phyloP scores from a whole-genome alignment of 2,329 filamentous ascomycete species.

The Botrytis medusae region DNA sequence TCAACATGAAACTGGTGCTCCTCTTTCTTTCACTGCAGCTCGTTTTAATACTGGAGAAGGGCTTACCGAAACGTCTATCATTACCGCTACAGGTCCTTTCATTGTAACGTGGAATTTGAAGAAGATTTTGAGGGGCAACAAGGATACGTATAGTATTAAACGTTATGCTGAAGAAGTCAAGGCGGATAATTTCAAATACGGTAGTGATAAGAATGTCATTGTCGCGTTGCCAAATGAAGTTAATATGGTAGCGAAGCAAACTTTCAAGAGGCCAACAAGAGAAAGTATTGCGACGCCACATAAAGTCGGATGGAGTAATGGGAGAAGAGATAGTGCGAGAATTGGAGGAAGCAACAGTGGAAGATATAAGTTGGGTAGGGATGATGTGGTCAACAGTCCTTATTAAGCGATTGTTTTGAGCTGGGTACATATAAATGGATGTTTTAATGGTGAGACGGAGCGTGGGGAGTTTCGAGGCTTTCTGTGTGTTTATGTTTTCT shows the following conservation, averaged over 20 bases:
- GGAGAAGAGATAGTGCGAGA: slow-evolving; percentile 49
- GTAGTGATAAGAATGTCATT: slow-evolving; percentile 96
- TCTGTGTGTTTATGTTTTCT: not conserved
- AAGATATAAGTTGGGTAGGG: slow-evolving; percentile 71
- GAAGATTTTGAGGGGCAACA: slow-evolving; percentile 77
- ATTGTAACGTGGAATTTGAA: slow-evolving; percentile 95
- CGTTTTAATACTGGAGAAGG: slow-evolving; percentile 90
- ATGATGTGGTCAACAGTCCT: slow-evolving; percentile 78
- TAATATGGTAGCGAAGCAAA: slow-evolving; percentile 90
- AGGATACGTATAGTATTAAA: slow-evolving; percentile 94
- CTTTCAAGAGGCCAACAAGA: slow-evolving; percentile 81
- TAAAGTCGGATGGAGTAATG: slow-evolving; percentile 47
- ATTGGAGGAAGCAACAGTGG: slow-evolving; percentile 56
- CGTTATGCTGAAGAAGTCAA: slow-evolving; percentile 93
- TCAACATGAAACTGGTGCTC: slow-evolving; percentile 88
- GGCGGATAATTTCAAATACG: slow-evolving; percentile 97
- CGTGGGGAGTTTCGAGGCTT: not conserved
- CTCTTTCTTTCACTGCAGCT: slow-evolving; percentile 84
- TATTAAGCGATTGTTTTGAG: slow-evolving; percentile 44
- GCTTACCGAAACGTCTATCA: slow-evolving; percentile 84
- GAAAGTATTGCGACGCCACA: slow-evolving; percentile 75
- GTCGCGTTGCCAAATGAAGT: slow-evolving; percentile 96
- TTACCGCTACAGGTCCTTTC: slow-evolving; percentile 94
- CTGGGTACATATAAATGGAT: not conserved
- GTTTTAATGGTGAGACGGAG: not conserved